Evolutionary conservation across 768 basidiomycete genomes (phyloP), one percentile per base, ranked within the genome.

Genomic region (Amanita fuliginea): DNA sequence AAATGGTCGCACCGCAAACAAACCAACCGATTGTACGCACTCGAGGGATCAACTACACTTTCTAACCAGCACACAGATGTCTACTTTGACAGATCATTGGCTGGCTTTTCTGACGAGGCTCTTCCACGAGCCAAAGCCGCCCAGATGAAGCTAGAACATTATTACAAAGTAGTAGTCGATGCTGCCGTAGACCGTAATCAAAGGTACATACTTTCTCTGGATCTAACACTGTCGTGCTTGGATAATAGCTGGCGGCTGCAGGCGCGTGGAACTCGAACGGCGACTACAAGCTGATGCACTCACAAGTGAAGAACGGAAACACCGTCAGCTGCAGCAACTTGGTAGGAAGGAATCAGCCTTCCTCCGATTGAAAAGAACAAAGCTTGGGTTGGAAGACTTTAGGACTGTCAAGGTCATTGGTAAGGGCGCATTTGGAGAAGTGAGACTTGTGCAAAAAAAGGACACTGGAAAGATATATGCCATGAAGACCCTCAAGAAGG

Each of bases 401-500:
- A 74, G 84, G 55, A 98, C 95, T 3, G 91, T 99, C 59, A 98
- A 98, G 64, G 93, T 99, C 41, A 99, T 99, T 57, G 96, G 96
- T 18, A 97, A 96, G 67, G 96, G 96, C 54, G 96, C 96, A 14
- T 99, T 99, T 59, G 94, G 96, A 63, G 95, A 99, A 72, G 94
- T 99, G 45, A 80, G 96, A 39, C 74, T 99, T 28, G 94, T 96
- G 26, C 95, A 99, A 62, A 99, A 99, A 67, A 78, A 75, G 13
- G 96, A 99, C 61, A 97, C 94, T 5, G 92, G 93, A 32, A 96
- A 92, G 70, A 96, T 98, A 49, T 99, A 97, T 64, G 96, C 96
- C 14, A 96, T 99, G 95, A 98, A 98, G 69, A 89, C 91, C 19
- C 68, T 98, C 62, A 83, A 86, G 67, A 99, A 99, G 71, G 86